Base-by-base conservation (phyloP, 2,329 filamentous ascomycete species). In the Rutstroemia sp. region DNA sequence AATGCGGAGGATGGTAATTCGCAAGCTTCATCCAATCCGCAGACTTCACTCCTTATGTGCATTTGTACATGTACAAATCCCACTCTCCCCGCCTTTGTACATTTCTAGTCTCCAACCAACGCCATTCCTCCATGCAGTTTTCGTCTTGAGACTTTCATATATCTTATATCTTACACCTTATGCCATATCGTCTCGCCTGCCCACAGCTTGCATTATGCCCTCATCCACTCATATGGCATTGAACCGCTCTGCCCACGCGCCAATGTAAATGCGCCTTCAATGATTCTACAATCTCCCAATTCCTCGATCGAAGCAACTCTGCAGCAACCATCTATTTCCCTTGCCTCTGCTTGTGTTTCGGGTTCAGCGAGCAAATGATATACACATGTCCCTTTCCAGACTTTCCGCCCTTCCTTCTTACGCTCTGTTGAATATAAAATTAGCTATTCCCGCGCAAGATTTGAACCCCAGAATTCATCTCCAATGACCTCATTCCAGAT, bases 341-440 rank as follows among this genome's bases (percentile, higher is more conserved):
- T 72, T 94, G 89, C 63, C 89, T 81, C 72, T 92, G 89, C 78
- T 94, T 94, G 71, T 94, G 89, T 72, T 96, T 95, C 60, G 92
- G 92, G 75, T 97, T 97, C 74, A 95, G 89, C 67, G 87, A 89
- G 78, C 94, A 95, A 64, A 94, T 89, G 64, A 95, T 94, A 74
- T 90, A 92, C 60, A 89, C 80, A 72, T 89, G 88, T 50, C 85
- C 85, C 61, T 79, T 78, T 60, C 83, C 79, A 67, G 79, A 74
- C 74, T 89, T 88, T 60, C 84, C 81, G 42, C 84, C 82, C 75
- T 92, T 95, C 69, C 89, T 80, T 69, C 89, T 78, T 60, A 95
- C 89, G 63, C 90, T 88, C 88, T 88, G 64, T 61, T 51, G n/a
- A 12, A 16, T 3, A 30, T 46, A 25, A 34, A 48, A 27, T 47